phyloP scores from a whole-genome alignment of 331 rosid species.

The Arachis monticola region DNA sequence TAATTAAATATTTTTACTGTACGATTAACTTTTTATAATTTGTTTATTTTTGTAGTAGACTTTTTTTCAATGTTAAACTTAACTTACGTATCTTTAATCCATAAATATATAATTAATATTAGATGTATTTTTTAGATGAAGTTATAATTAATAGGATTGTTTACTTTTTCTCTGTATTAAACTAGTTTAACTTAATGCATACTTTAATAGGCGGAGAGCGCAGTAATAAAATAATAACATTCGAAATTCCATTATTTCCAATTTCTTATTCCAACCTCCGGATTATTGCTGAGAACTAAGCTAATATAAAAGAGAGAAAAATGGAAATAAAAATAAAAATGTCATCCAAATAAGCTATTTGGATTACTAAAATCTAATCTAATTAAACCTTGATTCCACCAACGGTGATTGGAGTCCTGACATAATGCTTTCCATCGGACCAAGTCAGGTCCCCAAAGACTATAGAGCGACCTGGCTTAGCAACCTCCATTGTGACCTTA shows the following conservation, averaged over 20 bases:
- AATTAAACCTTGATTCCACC: constrained; percentile 22
- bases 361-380: no score
- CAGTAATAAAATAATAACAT: background rate
- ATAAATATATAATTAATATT: no score
- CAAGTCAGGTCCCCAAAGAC: constrained; percentile 52
- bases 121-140: no score
- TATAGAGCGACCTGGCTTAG: constrained; percentile 17
- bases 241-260: background rate
- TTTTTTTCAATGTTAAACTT: no score
- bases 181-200: no score
- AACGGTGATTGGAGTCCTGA: constrained; percentile 65
- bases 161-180: no score
- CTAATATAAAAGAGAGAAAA: background rate
- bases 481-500: constrained; percentile 44
- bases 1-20: no score
- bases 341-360: constrained; percentile 15
- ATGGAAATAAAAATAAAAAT: background rate
- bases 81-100: no score
- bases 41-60: no score
- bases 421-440: constrained; percentile 60
- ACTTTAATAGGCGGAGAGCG: background rate
- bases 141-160: no score
- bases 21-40: no score
- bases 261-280: constrained; percentile 16
- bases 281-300: background rate